phyloP scores from a whole-genome alignment of 83 land plant genomes.

The Isoetes engelmannii region DNA sequence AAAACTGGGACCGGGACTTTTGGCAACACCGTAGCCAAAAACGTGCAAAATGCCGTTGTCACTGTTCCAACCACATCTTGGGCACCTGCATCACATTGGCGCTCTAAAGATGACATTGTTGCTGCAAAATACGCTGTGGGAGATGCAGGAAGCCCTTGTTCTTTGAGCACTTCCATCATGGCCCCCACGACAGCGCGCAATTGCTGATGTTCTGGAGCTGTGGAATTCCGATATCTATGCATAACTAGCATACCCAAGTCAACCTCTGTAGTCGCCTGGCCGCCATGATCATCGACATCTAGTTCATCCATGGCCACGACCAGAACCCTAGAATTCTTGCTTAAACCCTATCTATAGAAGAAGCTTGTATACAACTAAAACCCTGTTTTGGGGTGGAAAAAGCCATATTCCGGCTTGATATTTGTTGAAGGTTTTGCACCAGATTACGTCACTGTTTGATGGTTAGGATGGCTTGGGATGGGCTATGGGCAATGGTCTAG shows the following conservation, averaged over 20 bases:
- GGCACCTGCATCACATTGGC: conserved; percentile 23
- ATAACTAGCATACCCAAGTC: conserved; percentile 45
- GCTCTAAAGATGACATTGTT: conserved; percentile 46
- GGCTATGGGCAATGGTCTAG: no score
- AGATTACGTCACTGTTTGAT: no score
- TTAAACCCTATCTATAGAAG: no score
- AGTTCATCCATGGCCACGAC: no score
- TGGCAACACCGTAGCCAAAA: conserved; percentile 45
- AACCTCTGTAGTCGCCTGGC: no score
- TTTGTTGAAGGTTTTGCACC: no score
- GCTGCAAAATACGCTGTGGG: conserved; percentile 74
- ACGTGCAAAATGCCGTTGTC: conserved; percentile 40
- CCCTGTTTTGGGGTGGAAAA: no score
- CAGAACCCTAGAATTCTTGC: no score
- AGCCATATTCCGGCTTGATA: no score
- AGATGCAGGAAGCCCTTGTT: conserved; percentile 48
- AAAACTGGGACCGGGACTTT: conserved; percentile 37
- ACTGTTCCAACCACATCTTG: conserved; percentile 18
- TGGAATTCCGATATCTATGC: conserved; percentile 35
- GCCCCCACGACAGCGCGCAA: conserved; percentile 58
- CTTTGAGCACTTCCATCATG: conserved; percentile 63
- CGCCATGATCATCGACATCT: no score
- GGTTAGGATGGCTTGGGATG: no score
- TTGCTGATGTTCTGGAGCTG: conserved; percentile 50
- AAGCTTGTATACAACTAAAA: no score